Evolutionary conservation across 2,329 filamentous ascomycete species (phyloP), one percentile per base, ranked within the genome.

Genomic region (Atkinsonella hypoxylon): DNA sequence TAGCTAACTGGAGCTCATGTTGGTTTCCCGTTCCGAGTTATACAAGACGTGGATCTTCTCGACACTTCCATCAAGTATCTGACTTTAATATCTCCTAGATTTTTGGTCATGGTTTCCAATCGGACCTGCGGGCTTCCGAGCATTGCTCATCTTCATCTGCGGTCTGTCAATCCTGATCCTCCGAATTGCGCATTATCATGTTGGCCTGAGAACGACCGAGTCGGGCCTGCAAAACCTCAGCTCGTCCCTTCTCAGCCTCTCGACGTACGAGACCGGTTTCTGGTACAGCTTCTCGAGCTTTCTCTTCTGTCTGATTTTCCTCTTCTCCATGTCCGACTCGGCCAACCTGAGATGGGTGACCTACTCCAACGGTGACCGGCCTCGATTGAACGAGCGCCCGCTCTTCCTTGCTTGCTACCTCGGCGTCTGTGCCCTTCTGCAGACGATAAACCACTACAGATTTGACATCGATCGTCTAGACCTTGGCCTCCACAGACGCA

Each of bases 101-200:
- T 70, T 95, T 54, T 95, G 89, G 89, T 74, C 82, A 59, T 91
- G 87, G 85, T 89, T 95, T 57, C 89, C 89, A 22, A 60, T 95
- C 39, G 87, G 89, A 48, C 75, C 76, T 50, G 80, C 85, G 43
- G 89, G 87, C 53, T 67, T 94, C 50, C 85, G 89, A 58, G 79
- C 88, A 6, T 63, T 83, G 15, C 75, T 89, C 55, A 78, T 96
- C 56, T 91, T 90, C 69, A 71, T 86, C 54, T 85, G 83, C 58
- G 82, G 81, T 53, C 78, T 96, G 53, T 73, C 81, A 51, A 77
- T 96, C 57, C 87, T 95, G 69, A 77, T 95, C 58, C 78, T 96
- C 48, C 87, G 90, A 61, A 88, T 96, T 61, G 82, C 85, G 43
- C 85, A 90, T 65, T 82, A 89, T 67, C 88, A 91, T 62, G 76